phyloP scores from a whole-genome alignment of 305 asterid species.

The Fraxinus angustifolia region DNA sequence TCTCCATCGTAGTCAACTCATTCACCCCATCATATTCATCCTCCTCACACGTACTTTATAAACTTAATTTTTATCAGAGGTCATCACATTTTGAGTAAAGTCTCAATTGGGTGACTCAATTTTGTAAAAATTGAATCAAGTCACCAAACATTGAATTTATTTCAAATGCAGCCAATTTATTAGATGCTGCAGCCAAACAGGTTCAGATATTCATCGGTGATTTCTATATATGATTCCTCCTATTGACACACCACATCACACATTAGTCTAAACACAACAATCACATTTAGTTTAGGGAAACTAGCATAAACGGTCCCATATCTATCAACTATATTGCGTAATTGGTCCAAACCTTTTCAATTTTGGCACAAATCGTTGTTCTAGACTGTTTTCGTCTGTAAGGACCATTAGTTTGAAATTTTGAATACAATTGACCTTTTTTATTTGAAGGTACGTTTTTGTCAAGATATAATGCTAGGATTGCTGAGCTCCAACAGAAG shows the following conservation, averaged over 20 bases:
- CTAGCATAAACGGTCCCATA: too few species aligned
- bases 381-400: too few species aligned
- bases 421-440: too few species aligned
- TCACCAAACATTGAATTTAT: neutral
- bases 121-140: neutral
- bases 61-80: neutral
- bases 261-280: neutral
- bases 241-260: neutral
- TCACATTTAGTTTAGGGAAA: neutral
- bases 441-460: too few species aligned
- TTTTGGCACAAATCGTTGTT: too few species aligned
- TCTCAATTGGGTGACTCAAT: neutral
- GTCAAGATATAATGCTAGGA: too few species aligned
- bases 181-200: neutral
- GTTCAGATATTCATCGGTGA: neutral
- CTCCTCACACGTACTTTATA: neutral
- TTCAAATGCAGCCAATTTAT: neutral
- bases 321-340: too few species aligned
- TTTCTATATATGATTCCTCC: neutral
- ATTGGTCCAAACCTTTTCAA: too few species aligned
- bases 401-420: too few species aligned
- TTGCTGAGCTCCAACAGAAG: too few species aligned
- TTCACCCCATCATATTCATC: slow-evolving; percentile 15
- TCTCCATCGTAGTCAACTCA: neutral
- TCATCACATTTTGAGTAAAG: neutral